Evolutionary conservation across 345 rosid species (phyloP).

Genomic region (Camelina neglecta): DNA sequence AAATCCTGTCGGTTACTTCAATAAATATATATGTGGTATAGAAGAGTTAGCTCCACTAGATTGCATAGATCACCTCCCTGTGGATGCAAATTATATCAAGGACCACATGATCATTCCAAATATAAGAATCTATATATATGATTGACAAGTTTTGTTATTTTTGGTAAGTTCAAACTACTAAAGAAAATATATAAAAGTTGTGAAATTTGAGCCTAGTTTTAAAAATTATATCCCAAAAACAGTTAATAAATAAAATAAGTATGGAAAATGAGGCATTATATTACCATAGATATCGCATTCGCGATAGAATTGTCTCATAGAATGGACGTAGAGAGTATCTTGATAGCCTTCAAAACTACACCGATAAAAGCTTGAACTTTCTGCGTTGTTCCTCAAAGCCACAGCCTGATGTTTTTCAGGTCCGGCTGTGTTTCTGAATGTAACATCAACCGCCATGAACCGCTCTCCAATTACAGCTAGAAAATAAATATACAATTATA

Average conservation of each 20-base stretch:
- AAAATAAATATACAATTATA: not conserved
- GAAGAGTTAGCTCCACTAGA: not conserved
- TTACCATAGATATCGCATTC: conserved; percentile 61
- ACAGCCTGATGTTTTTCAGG: conserved; percentile 73
- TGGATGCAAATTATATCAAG: not conserved
- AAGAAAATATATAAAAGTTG: not conserved
- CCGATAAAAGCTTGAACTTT: conserved; percentile 58
- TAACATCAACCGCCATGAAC: conserved; percentile 60
- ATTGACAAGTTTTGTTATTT: not conserved
- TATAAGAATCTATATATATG: not conserved
- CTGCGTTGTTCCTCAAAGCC: conserved; percentile 64
- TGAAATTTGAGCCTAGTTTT: not conserved
- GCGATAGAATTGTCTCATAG: conserved; percentile 55
- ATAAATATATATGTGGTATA: too few relatives aligned
- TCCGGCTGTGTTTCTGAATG: conserved; percentile 68
- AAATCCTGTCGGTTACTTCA: not conserved
- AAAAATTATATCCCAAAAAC: not conserved
- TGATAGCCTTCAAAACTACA: conserved; percentile 73
- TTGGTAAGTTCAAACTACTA: not conserved
- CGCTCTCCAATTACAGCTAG: conserved; percentile 69
- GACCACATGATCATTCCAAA: not conserved
- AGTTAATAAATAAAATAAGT: not conserved
- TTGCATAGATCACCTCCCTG: too few relatives aligned
- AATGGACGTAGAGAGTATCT: conserved; percentile 61
- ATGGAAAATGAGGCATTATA: not conserved